Conservation (phyloP, 495 filamentous ascomycete genomes). For the Annulohypoxylon nitens region DNA sequence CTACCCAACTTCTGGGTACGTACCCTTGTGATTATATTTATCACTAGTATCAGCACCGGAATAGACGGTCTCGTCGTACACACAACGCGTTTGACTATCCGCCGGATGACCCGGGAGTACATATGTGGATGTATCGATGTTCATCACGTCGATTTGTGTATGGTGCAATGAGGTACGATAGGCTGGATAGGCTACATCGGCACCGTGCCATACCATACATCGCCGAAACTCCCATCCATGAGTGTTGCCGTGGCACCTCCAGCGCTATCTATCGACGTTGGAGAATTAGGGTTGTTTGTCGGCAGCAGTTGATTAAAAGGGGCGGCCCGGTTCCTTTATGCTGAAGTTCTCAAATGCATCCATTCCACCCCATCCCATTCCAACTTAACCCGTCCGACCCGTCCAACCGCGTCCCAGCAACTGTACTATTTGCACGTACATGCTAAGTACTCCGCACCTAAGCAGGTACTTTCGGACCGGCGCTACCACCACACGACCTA, state of each 20-base stretch:
- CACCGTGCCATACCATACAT: background rate
- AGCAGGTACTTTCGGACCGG: constrained; percentile 8
- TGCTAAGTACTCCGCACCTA: background rate
- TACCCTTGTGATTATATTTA: background rate
- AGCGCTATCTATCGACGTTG: background rate
- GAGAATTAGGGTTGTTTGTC: constrained; percentile 8
- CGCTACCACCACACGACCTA: constrained; percentile 8
- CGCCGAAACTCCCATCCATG: background rate
- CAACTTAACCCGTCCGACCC: background rate
- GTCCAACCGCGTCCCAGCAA: constrained; percentile 7
- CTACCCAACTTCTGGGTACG: no score
- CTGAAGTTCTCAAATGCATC: constrained; percentile 23
- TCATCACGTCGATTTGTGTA: constrained; percentile 10
- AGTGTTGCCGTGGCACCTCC: background rate
- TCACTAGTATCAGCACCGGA: background rate
- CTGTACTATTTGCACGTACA: constrained; percentile 4
- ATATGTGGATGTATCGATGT: constrained; percentile 11
- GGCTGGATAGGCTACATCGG: constrained; percentile 3
- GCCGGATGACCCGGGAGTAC: constrained; percentile 26
- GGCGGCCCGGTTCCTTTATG: constrained; percentile 33
- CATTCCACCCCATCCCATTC: constrained; percentile 1
- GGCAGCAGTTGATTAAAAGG: constrained; percentile 27
- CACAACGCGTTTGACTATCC: constrained; percentile 16
- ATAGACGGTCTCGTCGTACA: constrained; percentile 11
- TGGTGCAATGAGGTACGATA: constrained; percentile 6